phyloP scores from a whole-genome alignment of 2,329 filamentous ascomycete genomes.

The Sclerotinia sclerotiorum region DNA sequence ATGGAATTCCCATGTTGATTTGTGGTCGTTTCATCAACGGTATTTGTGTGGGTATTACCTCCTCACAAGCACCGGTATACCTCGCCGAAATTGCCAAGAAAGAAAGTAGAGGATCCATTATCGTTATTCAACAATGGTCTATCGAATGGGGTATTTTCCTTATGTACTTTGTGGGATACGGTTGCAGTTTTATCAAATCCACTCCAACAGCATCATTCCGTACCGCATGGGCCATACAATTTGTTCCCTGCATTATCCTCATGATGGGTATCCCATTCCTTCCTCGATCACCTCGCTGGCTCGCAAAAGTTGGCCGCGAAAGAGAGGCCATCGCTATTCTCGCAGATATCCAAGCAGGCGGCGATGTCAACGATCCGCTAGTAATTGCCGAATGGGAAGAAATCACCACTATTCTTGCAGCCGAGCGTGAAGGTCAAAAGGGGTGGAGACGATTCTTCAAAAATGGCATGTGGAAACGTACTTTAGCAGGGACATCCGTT shows the following conservation, averaged over 20 bases:
- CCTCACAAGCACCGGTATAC: conserved; percentile 65
- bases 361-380: conserved; percentile 53
- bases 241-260: conserved; percentile 47
- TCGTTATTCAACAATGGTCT: conserved; percentile 70
- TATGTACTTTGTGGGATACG: conserved; percentile 63
- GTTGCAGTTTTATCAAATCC: conserved; percentile 42
- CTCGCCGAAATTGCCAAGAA: conserved; percentile 62
- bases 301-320: conserved; percentile 49
- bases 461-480: conserved; percentile 58
- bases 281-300: conserved; percentile 53
- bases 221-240: conserved; percentile 51
- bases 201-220: conserved; percentile 50
- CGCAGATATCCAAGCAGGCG: conserved; percentile 56
- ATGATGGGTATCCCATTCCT: conserved; percentile 46
- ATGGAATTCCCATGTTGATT: conserved; percentile 48
- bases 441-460: conserved; percentile 45
- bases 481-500: conserved; percentile 32
- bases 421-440: conserved; percentile 34
- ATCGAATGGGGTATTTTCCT: conserved; percentile 65
- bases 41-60: conserved; percentile 63
- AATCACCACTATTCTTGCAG: conserved; percentile 45
- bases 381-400: conserved; percentile 60
- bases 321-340: conserved; percentile 50
- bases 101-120: conserved; percentile 58
- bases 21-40: conserved; percentile 61